These are phyloP conservation scores for Golubevia sp. DNA, from an alignment of 1,284 basidiomycete species.

Conservation along the genomic window DNA sequence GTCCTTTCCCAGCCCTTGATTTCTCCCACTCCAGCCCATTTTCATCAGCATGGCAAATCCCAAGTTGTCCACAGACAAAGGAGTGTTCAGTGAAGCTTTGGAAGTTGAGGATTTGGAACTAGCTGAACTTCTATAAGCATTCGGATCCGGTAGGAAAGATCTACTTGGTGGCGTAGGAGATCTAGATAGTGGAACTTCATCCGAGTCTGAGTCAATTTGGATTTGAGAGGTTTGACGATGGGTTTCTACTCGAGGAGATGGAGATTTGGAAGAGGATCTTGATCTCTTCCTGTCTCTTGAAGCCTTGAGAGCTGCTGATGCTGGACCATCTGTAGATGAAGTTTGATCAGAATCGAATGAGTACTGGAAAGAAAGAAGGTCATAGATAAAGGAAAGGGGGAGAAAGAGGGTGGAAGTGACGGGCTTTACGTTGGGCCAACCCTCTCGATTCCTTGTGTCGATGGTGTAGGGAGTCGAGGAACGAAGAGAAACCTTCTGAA, in stretches of 20 bases:
- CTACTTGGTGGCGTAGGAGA: neutral
- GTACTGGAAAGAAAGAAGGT: neutral
- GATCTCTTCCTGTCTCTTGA: neutral
- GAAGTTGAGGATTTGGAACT: neutral
- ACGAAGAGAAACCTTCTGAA: too few relatives aligned
- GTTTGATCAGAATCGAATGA: neutral
- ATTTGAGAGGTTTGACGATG: neutral
- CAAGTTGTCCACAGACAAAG: constrained; percentile 2
- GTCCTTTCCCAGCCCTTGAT: constrained; percentile 4
- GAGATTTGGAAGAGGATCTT: neutral
- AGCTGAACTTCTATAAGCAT: neutral
- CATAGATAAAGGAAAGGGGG: neutral
- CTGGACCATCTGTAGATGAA: neutral
- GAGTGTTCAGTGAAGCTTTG: neutral
- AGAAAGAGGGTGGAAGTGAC: neutral
- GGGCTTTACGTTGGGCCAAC: too few relatives aligned
- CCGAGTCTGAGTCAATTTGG: neutral
- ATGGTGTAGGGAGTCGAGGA: too few relatives aligned
- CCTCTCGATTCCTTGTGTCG: too few relatives aligned
- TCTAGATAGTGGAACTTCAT: neutral
- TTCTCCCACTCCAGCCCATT: constrained; percentile 10
- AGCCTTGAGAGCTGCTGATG: neutral
- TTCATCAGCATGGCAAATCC: constrained; percentile 4
- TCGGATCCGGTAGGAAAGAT: neutral
- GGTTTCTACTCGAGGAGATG: neutral